These are phyloP conservation scores for Effrenium voratum DNA, from an alignment of 73 alveolate genomes.

Conservation along the genomic window DNA sequence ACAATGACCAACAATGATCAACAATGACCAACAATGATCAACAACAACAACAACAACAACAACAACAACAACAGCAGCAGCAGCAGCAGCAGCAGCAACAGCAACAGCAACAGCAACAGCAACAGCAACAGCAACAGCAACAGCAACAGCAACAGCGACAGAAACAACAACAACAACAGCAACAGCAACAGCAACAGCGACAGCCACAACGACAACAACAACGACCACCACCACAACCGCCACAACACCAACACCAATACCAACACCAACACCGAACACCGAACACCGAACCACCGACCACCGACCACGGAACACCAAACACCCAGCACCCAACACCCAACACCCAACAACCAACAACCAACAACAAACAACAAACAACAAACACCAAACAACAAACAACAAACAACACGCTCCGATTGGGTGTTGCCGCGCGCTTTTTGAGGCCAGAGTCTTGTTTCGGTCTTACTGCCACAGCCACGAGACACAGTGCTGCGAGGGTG, in stretches of 20 bases:
- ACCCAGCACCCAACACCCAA: background rate
- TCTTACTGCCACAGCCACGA: too few relatives aligned
- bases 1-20: too few relatives aligned
- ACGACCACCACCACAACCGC: background rate
- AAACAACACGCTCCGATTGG: background rate
- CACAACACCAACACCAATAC: background rate
- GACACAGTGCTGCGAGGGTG: too few relatives aligned
- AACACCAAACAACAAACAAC: background rate
- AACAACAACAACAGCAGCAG: background rate
- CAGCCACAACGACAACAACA: background rate
- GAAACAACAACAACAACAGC: background rate
- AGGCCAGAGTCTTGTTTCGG: too few relatives aligned
- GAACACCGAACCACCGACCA: background rate
- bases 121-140: background rate
- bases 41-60: background rate
- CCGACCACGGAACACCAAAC: background rate
- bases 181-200: background rate
- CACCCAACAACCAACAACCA: background rate
- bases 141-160: background rate
- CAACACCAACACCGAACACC: background rate
- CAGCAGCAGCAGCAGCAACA: background rate
- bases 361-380: background rate
- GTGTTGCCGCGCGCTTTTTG: background rate
- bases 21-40: too few relatives aligned
- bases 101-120: background rate